phyloP scores from a whole-genome alignment of 164 flowering plant species.

The Stephania yunnanensis region DNA sequence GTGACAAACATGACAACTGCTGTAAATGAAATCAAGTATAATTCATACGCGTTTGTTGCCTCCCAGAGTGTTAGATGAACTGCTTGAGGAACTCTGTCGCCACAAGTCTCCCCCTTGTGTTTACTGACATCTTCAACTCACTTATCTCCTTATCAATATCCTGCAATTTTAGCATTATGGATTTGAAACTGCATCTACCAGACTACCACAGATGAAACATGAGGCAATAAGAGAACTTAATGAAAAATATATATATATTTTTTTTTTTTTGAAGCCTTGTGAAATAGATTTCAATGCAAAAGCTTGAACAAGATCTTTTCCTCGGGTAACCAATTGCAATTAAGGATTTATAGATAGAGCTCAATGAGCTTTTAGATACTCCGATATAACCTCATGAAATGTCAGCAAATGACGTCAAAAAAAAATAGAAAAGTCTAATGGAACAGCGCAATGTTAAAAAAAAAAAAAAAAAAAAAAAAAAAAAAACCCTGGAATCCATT shows the following conservation, averaged over 20 bases:
- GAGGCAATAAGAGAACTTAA: not conserved
- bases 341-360: not conserved
- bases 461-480: too few species aligned
- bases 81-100: constrained; percentile 94
- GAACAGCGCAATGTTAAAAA: not conserved
- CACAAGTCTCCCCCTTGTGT: constrained; percentile 90
- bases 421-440: not conserved
- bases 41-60: not conserved
- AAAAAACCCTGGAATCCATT: not conserved
- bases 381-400: not conserved
- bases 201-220: not conserved
- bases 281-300: not conserved
- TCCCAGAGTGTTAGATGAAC: constrained; percentile 40
- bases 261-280: too few species aligned
- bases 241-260: not conserved
- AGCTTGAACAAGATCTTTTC: not conserved
- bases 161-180: constrained; percentile 36
- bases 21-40: not conserved
- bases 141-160: constrained; percentile 97
- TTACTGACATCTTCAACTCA: constrained; percentile 86
- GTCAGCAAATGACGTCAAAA: not conserved
- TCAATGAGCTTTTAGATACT: not conserved
- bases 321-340: not conserved
- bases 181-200: not conserved
- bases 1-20: not conserved